These are phyloP conservation scores for Didymella pinodella DNA, from an alignment of 2,329 filamentous ascomycete genomes.

Conservation along the genomic window DNA sequence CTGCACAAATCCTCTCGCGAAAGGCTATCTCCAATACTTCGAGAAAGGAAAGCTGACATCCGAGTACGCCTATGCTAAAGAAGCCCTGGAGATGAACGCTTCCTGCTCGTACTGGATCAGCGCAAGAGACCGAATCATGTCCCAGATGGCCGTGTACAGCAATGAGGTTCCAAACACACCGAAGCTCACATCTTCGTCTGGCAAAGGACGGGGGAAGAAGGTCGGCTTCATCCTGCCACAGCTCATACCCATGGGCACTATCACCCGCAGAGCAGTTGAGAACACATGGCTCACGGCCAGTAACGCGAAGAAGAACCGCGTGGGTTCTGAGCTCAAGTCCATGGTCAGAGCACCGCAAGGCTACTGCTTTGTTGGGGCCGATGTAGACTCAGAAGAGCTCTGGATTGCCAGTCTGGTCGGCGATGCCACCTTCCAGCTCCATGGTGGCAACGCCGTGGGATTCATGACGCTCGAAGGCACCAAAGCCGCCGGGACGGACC, in stretches of 20 bases:
- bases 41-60: constrained; percentile 88
- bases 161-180: constrained; percentile 58
- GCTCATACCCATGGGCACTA: constrained; percentile 97
- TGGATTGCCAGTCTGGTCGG: constrained; percentile 98
- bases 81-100: constrained; percentile 97
- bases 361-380: constrained; percentile 93
- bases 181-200: constrained; percentile 35
- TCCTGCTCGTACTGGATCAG: constrained; percentile 99
- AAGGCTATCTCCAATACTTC: constrained; percentile 89
- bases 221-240: constrained; percentile 93
- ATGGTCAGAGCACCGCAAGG: constrained; percentile 93
- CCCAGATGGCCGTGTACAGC: constrained; percentile 93
- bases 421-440: constrained; percentile 91
- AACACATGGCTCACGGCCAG: constrained; percentile 98
- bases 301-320: constrained; percentile 94
- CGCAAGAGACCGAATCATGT: constrained; percentile 88
- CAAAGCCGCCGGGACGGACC: constrained; percentile 90
- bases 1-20: constrained; percentile 87
- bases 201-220: constrained; percentile 31
- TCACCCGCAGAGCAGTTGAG: constrained; percentile 91
- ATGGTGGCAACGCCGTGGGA: constrained; percentile 95
- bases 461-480: constrained; percentile 99
- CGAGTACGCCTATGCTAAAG: constrained; percentile 88
- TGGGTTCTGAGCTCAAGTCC: constrained; percentile 95
- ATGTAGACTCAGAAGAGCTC: constrained; percentile 95